phyloP scores from a whole-genome alignment of 805 yeast genomes.

The Sungouiozyma intestinalis region DNA sequence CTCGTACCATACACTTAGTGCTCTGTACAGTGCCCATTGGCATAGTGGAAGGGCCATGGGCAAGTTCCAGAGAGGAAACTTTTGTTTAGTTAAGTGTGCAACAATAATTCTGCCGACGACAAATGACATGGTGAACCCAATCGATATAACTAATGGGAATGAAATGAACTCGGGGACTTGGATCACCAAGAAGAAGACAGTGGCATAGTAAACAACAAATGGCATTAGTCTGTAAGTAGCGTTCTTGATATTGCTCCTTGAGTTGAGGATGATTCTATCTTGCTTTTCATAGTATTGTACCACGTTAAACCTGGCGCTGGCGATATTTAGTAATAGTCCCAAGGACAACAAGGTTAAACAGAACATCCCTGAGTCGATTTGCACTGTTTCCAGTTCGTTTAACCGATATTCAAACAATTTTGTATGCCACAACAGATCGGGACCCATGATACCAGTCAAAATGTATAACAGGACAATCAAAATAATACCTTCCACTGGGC shows the following conservation, averaged over 20 bases:
- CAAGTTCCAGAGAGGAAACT: conserved; percentile 62
- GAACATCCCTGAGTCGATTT: conserved; percentile 36
- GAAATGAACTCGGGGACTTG: conserved; percentile 39
- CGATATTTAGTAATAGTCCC: conserved; percentile 53
- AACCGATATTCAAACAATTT: conserved; percentile 27
- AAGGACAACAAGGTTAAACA: conserved; percentile 47
- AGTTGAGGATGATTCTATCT: conserved; percentile 11
- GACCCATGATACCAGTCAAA: conserved; percentile 60
- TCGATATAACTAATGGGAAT: conserved; percentile 54
- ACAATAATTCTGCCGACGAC: conserved; percentile 85
- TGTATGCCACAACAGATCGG: conserved; percentile 48
- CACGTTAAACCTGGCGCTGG: conserved; percentile 57
- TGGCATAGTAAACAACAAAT: conserved; percentile 43
- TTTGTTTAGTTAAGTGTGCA: conserved; percentile 73
- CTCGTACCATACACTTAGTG: conserved; percentile 16
- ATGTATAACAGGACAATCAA: conserved; percentile 46
- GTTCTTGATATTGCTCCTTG: conserved; percentile 18
- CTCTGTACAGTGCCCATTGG: conserved; percentile 31
- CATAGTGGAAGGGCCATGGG: conserved; percentile 56
- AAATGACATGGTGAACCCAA: conserved; percentile 71
- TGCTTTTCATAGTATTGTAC: conserved; percentile 33
- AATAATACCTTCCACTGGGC: conserved; percentile 91
- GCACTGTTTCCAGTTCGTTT: conserved; percentile 9
- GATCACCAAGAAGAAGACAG: conserved; percentile 38
- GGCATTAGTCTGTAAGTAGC: conserved; percentile 57